phyloP scores from a whole-genome alignment of 108 stramenopile genomes.

The Cyclostephanos tholiformis region DNA sequence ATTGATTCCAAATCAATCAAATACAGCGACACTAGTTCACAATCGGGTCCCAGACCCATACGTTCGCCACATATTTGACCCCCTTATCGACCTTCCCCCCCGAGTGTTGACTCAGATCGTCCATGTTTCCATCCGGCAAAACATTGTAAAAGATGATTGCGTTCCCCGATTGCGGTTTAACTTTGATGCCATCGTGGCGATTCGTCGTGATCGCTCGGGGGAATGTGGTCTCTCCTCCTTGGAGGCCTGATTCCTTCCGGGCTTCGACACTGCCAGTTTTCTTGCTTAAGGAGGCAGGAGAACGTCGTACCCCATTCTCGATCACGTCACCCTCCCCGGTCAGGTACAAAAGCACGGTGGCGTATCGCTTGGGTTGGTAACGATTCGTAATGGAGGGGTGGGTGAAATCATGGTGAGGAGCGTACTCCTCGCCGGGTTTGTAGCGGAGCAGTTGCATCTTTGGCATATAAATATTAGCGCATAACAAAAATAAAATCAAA shows the following conservation, averaged over 20 bases:
- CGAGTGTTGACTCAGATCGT: conserved; percentile 87
- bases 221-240: conserved; percentile 86
- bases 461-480: too few relatives aligned
- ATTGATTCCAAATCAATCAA: neutral
- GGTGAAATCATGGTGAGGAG: conserved; percentile 89
- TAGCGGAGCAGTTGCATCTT: conserved; percentile 85
- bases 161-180: conserved; percentile 72
- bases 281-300: conserved; percentile 1
- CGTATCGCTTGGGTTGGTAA: conserved; percentile 82
- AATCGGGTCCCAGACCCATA: conserved; percentile 82
- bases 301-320: conserved; percentile 31
- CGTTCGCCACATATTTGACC: conserved; percentile 82
- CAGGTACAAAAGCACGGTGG: conserved; percentile 86
- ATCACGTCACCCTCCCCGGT: conserved; percentile 50
- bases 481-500: too few relatives aligned
- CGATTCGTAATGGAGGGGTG: conserved; percentile 72
- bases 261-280: conserved; percentile 37
- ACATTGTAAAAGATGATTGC: conserved; percentile 90
- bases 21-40: conserved; percentile 25
- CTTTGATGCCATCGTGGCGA: conserved; percentile 75
- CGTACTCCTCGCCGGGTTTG: conserved; percentile 73
- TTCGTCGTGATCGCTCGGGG: conserved; percentile 78
- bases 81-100: conserved; percentile 69
- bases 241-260: conserved; percentile 42
- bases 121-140: conserved; percentile 91